Conservation (phyloP, 164 flowering plant species). For the Warburgia ugandensis region DNA sequence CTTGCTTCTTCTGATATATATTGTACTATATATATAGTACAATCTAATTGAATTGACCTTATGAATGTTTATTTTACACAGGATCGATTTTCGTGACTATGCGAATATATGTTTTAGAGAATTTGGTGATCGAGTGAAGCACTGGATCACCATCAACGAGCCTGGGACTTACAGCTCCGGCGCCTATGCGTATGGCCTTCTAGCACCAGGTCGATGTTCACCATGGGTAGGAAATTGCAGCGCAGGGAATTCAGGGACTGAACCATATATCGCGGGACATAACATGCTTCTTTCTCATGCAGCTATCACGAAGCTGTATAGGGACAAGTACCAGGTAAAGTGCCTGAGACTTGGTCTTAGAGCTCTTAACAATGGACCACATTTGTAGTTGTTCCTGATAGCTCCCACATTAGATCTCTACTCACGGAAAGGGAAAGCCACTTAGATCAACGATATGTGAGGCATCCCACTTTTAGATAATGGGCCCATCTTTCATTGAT, state of each 20-base stretch:
- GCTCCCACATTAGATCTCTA: too few species aligned
- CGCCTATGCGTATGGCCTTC: slow-evolving; percentile 23
- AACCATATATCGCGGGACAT: slow-evolving; percentile 43
- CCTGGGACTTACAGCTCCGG: slow-evolving; percentile 18
- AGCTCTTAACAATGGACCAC: too few species aligned
- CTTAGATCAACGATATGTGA: too few species aligned
- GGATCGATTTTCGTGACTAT: slow-evolving; percentile 57
- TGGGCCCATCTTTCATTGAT: too few species aligned
- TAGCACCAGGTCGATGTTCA: slow-evolving; percentile 45
- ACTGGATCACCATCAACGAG: slow-evolving; percentile 76
- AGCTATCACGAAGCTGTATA: slow-evolving; percentile 30
- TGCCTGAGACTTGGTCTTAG: too few species aligned
- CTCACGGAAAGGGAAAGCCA: too few species aligned
- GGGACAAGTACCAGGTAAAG: slow-evolving; percentile 33
- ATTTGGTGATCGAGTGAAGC: slow-evolving; percentile 73
- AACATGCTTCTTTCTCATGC: slow-evolving; percentile 37
- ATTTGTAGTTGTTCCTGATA: too few species aligned
- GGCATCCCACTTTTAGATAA: too few species aligned
- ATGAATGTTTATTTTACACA: too few species aligned
- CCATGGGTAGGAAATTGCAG: slow-evolving; percentile 36
- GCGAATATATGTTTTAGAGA: slow-evolving; percentile 73
- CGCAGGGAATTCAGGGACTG: slow-evolving; percentile 53
- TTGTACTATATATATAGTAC: too few species aligned
- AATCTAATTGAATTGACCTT: too few species aligned
- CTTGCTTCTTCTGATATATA: too few species aligned